phyloP scores from a whole-genome alignment of 495 filamentous ascomycete genomes.

The Annulohypoxylon moriforme region DNA sequence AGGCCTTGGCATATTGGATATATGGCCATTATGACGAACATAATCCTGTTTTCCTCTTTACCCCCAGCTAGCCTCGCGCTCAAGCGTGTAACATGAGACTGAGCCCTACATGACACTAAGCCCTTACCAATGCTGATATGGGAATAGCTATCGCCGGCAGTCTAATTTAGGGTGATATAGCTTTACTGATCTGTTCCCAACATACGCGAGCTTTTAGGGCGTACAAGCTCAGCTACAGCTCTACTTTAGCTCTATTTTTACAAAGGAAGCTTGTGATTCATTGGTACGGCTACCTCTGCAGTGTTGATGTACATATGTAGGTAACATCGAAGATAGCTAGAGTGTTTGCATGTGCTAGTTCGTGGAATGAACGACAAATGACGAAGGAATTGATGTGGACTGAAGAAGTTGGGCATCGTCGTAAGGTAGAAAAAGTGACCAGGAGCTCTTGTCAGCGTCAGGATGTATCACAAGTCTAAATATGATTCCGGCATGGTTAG shows the following conservation, averaged over 20 bases:
- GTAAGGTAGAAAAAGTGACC: not conserved
- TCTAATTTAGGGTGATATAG: not conserved
- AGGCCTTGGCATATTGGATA: not conserved
- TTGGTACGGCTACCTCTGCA: not conserved
- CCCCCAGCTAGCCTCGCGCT: not conserved
- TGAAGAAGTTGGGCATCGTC: not conserved
- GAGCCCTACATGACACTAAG: constrained; percentile 1
- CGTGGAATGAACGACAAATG: not conserved
- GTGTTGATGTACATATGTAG: not conserved
- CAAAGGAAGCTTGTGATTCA: not conserved
- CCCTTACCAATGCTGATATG: constrained; percentile 22
- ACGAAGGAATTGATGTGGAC: not conserved
- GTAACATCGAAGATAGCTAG: not conserved
- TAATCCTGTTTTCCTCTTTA: constrained; percentile 4
- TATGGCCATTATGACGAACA: not conserved
- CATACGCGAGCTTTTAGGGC: not conserved
- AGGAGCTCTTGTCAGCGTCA: not conserved
- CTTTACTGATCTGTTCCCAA: not conserved
- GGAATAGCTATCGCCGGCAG: constrained; percentile 7
- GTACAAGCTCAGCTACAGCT: not conserved
- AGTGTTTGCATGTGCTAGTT: not conserved
- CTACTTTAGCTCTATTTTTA: not conserved
- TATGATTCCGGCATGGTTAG: constrained; percentile 8
- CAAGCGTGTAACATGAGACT: not conserved
- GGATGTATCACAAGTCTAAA: constrained; percentile 12